These are phyloP conservation scores for Acephala macrosclerotiorum DNA, from an alignment of 2,329 filamentous ascomycete genomes.

Conservation along the genomic window DNA sequence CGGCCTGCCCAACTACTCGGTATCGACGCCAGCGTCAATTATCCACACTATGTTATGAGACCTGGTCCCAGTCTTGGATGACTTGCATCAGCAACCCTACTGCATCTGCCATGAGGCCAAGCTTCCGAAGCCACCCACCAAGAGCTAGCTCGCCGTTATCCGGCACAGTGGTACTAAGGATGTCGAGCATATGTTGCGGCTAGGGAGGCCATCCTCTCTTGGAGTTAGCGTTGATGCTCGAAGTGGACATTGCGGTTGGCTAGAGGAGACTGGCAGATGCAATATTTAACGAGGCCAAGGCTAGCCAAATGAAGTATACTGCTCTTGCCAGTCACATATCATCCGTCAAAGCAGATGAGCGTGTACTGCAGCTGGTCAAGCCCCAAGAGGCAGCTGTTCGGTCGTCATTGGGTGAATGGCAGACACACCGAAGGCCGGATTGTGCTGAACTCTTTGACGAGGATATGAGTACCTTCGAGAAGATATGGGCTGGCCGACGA, in stretches of 20 bases:
- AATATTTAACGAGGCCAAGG: not conserved
- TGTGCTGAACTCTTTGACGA: not conserved
- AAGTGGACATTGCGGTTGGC: not conserved
- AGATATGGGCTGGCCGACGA: too few relatives aligned
- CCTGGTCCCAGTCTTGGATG: not conserved
- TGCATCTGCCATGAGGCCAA: not conserved
- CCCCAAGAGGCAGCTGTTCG: not conserved
- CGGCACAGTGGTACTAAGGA: not conserved
- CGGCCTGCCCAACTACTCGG: not conserved
- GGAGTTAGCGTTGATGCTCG: not conserved
- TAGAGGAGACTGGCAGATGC: not conserved
- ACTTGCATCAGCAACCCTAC: not conserved
- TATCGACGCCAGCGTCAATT: not conserved
- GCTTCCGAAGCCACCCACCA: not conserved
- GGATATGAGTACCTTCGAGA: too few relatives aligned
- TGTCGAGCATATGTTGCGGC: not conserved
- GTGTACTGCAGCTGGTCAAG: not conserved
- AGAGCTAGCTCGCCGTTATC: not conserved
- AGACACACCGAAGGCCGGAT: not conserved
- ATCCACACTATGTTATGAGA: not conserved
- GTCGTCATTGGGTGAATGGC: not conserved
- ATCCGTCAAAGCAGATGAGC: not conserved
- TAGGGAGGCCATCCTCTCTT: not conserved
- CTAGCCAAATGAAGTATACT: not conserved
- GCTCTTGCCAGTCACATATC: not conserved